Conservation (phyloP, 169 alveolate genomes). For the Cryptosporidium muris region DNA sequence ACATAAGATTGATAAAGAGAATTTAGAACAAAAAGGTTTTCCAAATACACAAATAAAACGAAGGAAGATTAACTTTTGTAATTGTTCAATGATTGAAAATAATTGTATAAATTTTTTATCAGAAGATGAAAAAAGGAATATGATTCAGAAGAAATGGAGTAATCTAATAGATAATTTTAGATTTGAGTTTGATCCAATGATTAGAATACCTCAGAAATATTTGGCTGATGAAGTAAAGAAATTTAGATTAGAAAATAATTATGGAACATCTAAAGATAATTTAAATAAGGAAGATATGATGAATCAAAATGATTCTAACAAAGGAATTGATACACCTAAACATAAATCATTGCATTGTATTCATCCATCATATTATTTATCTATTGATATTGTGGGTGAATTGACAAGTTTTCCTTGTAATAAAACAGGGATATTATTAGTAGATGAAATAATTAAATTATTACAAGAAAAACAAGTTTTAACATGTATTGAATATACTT, state of each 20-base stretch:
- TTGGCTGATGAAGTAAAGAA: slow-evolving; percentile 67
- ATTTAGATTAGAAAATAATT: slow-evolving; percentile 55
- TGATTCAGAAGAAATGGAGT: slow-evolving; percentile 77
- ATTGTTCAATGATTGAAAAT: slow-evolving; percentile 41
- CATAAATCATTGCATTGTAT: no score
- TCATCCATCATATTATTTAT: no score
- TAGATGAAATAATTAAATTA: slow-evolving; percentile 21
- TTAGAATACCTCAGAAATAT: slow-evolving; percentile 78
- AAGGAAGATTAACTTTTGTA: slow-evolving; percentile 2
- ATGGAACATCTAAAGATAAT: slow-evolving; percentile 3
- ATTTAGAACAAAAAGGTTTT: background rate
- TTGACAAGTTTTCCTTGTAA: slow-evolving; percentile 19
- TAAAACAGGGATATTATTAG: slow-evolving; percentile 10
- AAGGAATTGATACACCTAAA: no score
- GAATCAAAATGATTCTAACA: slow-evolving; percentile 41
- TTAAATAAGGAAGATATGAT: slow-evolving; percentile 70
- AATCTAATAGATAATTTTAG: slow-evolving; percentile 80
- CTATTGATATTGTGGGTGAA: background rate
- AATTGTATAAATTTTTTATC: background rate
- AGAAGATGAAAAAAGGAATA: slow-evolving; percentile 34
- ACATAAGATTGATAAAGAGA: background rate
- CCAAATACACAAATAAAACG: background rate
- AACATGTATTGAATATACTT: slow-evolving; percentile 39
- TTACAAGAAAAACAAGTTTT: slow-evolving; percentile 25
- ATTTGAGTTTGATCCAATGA: slow-evolving; percentile 80